Evolutionary conservation across 176 grass and related monocot genomes (phyloP).

Genomic region (Pontederia paniculata): DNA sequence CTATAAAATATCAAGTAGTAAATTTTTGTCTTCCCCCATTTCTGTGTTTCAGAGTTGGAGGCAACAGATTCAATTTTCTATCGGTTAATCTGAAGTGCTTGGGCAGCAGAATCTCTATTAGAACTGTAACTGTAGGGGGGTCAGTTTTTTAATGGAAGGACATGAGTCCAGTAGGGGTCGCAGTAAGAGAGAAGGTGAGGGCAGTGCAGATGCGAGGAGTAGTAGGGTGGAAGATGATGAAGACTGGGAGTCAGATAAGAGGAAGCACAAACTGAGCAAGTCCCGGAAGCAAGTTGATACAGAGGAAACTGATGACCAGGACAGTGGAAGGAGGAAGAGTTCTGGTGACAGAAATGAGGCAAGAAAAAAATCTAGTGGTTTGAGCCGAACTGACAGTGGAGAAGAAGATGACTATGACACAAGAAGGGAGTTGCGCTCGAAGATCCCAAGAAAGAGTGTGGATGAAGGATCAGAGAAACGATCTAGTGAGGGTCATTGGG

Average conservation of each 20-base stretch:
- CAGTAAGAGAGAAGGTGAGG: constrained; percentile 36
- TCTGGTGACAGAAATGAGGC: constrained; percentile 24
- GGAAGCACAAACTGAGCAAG: constrained; percentile 27
- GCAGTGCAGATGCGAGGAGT: constrained; percentile 18
- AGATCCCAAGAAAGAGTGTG: constrained; percentile 35
- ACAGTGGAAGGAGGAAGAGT: constrained; percentile 18
- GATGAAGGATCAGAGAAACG: constrained; percentile 37
- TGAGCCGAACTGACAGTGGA: constrained; percentile 3
- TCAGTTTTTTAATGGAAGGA: constrained; percentile 18
- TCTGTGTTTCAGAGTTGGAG: too few relatives aligned
- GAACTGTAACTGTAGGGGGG: background rate
- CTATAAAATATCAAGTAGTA: too few relatives aligned
- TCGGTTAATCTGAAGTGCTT: too few relatives aligned
- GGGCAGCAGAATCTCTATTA: too few relatives aligned
- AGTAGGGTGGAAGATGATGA: constrained; percentile 28
- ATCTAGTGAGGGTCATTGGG: constrained; percentile 36
- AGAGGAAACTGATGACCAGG: constrained; percentile 30
- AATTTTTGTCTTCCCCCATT: too few relatives aligned
- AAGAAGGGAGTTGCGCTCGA: constrained; percentile 36
- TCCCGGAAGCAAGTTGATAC: constrained; percentile 25
- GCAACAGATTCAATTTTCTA: too few relatives aligned
- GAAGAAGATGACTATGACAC: constrained; percentile 26
- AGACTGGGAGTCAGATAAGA: constrained; percentile 21
- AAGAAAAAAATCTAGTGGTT: constrained; percentile 21
- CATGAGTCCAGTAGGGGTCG: constrained; percentile 23